Percentiles rank a stretch among this genome's conserved stretches.
These are phyloP conservation scores for Cryptosporidium sp. DNA, from an alignment of 169 alveolate species.

Conservation along the genomic window DNA sequence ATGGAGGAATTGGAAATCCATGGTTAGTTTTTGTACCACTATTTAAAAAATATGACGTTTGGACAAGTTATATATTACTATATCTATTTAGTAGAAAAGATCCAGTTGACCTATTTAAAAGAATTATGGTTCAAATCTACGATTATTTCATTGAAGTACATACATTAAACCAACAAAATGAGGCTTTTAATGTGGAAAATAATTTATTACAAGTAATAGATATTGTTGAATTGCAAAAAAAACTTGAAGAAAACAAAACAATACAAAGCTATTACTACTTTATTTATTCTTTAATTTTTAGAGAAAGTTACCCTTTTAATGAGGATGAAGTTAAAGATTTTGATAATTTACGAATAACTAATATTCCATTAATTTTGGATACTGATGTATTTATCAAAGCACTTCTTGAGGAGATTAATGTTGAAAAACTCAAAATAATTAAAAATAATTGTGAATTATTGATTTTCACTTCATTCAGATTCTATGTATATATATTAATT, in stretches of 20 bases:
- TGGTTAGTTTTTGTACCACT: constrained; percentile 56
- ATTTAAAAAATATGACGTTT: constrained; percentile 25
- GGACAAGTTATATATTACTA: constrained; percentile 58
- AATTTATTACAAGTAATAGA: not conserved
- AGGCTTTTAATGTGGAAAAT: not conserved
- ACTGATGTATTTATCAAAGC: constrained; percentile 2
- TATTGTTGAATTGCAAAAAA: constrained; percentile 17
- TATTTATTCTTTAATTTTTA: constrained; percentile 22
- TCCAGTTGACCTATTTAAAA: constrained; percentile 26
- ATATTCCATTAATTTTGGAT: not conserved
- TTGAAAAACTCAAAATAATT: not conserved
- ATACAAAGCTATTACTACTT: constrained; percentile 24
- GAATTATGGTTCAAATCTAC: constrained; percentile 22
- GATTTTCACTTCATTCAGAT: constrained; percentile 5
- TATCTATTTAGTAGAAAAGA: constrained; percentile 23
- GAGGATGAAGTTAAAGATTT: not conserved
- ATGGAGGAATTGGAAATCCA: constrained; percentile 9
- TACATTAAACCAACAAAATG: not conserved
- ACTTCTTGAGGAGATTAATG: not conserved
- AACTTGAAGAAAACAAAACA: not conserved
- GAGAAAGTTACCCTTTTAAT: constrained; percentile 15
- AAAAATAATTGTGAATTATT: not conserved
- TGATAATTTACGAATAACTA: not conserved
- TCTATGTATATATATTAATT: not conserved
- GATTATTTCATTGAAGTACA: not conserved